These are phyloP conservation scores for Rhizopogon sp. DNA, from an alignment of 768 basidiomycete species.

Conservation along the genomic window DNA sequence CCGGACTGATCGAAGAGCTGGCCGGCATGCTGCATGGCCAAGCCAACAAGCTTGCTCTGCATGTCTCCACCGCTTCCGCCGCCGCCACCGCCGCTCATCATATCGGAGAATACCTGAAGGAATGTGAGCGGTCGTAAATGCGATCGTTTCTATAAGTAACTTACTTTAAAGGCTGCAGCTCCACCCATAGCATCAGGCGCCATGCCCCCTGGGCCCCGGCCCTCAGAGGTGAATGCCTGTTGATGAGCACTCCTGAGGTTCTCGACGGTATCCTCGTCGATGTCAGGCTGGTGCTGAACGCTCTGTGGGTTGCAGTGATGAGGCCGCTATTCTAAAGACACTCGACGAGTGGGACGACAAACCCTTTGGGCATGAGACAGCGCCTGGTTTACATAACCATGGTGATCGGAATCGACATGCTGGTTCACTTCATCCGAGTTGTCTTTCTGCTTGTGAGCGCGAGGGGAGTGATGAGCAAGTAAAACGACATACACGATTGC, in stretches of 20 bases:
- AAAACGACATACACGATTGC: conserved; percentile 19
- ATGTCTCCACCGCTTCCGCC: conserved; percentile 34
- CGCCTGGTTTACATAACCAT: conserved; percentile 46
- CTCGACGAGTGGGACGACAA: no score
- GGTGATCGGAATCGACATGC: conserved; percentile 38
- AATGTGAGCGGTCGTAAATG: conserved; percentile 2
- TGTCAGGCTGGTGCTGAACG: conserved; percentile 42
- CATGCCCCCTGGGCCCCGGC: conserved; percentile 42
- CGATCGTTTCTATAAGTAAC: neutral
- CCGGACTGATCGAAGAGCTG: conserved; percentile 62
- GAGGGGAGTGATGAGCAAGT: neutral
- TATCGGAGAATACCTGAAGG: conserved; percentile 49
- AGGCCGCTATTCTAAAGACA: no score
- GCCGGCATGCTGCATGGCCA: conserved; percentile 81
- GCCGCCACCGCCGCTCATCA: conserved; percentile 34
- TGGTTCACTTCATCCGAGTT: conserved; percentile 58
- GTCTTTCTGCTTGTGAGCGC: conserved; percentile 36
- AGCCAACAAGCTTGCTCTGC: conserved; percentile 67
- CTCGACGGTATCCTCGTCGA: conserved; percentile 63
- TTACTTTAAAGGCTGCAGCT: conserved; percentile 73
- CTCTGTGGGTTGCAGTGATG: neutral
- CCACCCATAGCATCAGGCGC: conserved; percentile 62
- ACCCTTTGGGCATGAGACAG: conserved; percentile 49
- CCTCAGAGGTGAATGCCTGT: conserved; percentile 43
- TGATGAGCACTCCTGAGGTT: conserved; percentile 42